Percentiles rank a stretch among this genome's conserved stretches.
phyloP scores from a whole-genome alignment of 179 eudicot species.

The Beta lomatogona region DNA sequence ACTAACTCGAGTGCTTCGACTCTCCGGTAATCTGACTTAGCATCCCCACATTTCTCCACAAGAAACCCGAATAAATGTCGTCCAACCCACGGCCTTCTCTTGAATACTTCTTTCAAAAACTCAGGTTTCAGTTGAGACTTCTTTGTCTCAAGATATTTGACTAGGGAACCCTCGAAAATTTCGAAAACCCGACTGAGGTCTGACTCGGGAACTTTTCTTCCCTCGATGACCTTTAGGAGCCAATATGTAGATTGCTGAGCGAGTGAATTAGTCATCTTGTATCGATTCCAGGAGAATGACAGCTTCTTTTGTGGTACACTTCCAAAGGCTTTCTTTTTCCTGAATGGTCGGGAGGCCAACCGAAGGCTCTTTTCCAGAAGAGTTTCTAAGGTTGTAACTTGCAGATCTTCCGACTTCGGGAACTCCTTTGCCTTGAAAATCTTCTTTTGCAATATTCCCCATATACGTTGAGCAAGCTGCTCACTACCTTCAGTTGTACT shows the following conservation, averaged over 20 bases:
- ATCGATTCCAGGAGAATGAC: constrained; percentile 54
- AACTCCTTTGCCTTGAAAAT: constrained; percentile 77
- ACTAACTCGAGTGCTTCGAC: constrained; percentile 78
- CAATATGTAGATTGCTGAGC: constrained; percentile 78
- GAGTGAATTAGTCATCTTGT: constrained; percentile 70
- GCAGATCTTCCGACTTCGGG: constrained; percentile 70
- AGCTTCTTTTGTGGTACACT: constrained; percentile 66
- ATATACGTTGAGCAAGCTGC: constrained; percentile 89
- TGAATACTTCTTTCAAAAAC: constrained; percentile 76
- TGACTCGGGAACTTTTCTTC: constrained; percentile 52
- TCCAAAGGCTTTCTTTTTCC: constrained; percentile 60
- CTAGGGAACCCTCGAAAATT: constrained; percentile 51
- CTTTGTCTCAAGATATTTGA: constrained; percentile 70
- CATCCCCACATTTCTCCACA: constrained; percentile 57
- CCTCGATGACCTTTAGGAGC: constrained; percentile 78
- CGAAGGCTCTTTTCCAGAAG: constrained; percentile 74
- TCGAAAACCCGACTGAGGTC: constrained; percentile 55
- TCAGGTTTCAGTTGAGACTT: constrained; percentile 70
- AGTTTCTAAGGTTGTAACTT: constrained; percentile 59
- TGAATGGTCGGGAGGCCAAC: constrained; percentile 72
- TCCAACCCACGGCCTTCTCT: constrained; percentile 83
- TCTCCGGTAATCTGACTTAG: constrained; percentile 64
- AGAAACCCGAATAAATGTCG: constrained; percentile 67
- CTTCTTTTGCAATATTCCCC: constrained; percentile 85
- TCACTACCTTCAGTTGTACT: constrained; percentile 85